A percentile compares a stretch with the other conserved stretches of the same genome.
phyloP scores from a whole-genome alignment of 2,329 filamentous ascomycete genomes.

The Hymenoscyphus albidus region DNA sequence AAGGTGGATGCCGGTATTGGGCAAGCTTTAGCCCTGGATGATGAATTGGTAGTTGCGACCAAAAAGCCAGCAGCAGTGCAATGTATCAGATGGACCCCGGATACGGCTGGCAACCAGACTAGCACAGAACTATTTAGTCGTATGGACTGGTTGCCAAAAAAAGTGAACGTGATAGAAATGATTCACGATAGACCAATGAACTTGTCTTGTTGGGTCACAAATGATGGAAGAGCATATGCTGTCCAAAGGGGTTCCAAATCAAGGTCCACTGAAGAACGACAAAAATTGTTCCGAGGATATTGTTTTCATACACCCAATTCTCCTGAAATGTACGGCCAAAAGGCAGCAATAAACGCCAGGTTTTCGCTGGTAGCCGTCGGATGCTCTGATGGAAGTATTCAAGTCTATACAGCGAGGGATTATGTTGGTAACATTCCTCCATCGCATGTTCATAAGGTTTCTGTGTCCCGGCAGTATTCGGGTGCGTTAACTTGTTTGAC shows the following conservation, averaged over 20 bases:
- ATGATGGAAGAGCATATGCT: conserved; percentile 82
- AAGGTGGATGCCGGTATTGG: conserved; percentile 95
- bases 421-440: conserved; percentile 88
- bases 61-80: conserved; percentile 90
- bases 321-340: conserved; percentile 58
- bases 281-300: conserved; percentile 77
- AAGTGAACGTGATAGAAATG: conserved; percentile 74
- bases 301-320: conserved; percentile 77
- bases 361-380: conserved; percentile 92
- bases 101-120: conserved; percentile 76
- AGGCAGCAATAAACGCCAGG: conserved; percentile 83
- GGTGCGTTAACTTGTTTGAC: conserved; percentile 70
- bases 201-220: conserved; percentile 86
- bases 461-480: conserved; percentile 62
- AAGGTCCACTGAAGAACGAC: conserved; percentile 42
- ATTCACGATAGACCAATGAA: conserved; percentile 96
- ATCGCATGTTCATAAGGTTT: conserved; percentile 72
- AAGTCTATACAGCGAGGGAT: conserved; percentile 89
- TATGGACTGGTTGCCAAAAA: conserved; percentile 82
- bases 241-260: conserved; percentile 66
- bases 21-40: conserved; percentile 81
- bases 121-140: conserved; percentile 85
- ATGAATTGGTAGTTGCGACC: conserved; percentile 89
- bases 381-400: conserved; percentile 72
- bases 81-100: conserved; percentile 91